Base-by-base conservation (phyloP, 2,329 filamentous ascomycete genomes). In the Purpureocillium lavendulum region DNA sequence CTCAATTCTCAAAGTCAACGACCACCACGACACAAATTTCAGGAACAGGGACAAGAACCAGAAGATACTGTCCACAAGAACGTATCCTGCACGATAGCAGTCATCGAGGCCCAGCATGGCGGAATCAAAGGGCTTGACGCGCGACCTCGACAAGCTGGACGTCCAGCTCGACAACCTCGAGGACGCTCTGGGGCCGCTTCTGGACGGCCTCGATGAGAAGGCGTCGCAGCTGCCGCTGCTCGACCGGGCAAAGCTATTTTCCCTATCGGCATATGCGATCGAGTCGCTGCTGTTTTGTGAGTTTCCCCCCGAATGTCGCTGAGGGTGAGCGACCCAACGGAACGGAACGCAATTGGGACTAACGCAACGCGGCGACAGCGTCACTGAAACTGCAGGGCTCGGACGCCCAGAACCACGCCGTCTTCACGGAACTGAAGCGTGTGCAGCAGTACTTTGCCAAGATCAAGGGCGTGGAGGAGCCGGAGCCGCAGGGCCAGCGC, bases 401-500 rank as follows among this genome's bases (percentile, higher is more conserved):
- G 24, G 77, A 95, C 54, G 82, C 85, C n/a, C 87, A 84, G 59
- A 73, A 84, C 38, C 90, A 97, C 57, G 75, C 86, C 21, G 78
- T 98, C 43, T 92, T 87, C 63, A 74, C 75, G 43, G 92, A 98
- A 66, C 74, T 98, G 46, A 82, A 79, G 42, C 80, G 92, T 41
- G 82, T 97, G 39, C 87, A 82, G 60, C 84, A 88, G 57, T 97
- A 97, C 61, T 94, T 95, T 63, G 79, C 77, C 43, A 98, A 97
- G 67, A 90, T 97, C 58, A 87, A 92, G 56, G 69, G 71, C 12
- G 74, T 79, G 3, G 88, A 96, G 61, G 73, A 69, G 7, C 74
- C 76, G 1, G 71, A 73, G 7, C 74, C 76, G 1, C 70, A 73
- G 4, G 61, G 66, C 39, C 69, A 77, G 53, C 71, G 73, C 26